These are phyloP conservation scores for Nitzschia sp. DNA, from an alignment of 108 stramenopile genomes.

Conservation along the genomic window DNA sequence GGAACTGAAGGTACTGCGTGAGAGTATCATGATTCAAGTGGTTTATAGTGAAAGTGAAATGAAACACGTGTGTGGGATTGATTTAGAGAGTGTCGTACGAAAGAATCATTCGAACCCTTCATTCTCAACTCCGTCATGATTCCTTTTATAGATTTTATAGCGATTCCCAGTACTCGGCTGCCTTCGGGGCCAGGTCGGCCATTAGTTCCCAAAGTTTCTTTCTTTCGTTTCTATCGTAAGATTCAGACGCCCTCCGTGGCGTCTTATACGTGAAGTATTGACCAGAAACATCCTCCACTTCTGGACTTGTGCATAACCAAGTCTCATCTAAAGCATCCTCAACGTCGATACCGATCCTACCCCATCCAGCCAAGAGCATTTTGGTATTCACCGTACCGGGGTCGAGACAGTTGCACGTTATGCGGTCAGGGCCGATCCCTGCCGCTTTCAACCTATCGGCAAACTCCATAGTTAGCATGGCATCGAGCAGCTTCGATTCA, in stretches of 20 bases:
- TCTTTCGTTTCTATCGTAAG: constrained; percentile 30
- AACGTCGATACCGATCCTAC: constrained; percentile 74
- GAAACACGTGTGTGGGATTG: too few species aligned
- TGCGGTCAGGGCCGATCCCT: constrained; percentile 17
- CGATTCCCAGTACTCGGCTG: constrained; percentile 33
- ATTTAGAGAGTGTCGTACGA: too few species aligned
- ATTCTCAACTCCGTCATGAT: too few species aligned
- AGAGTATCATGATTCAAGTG: too few species aligned
- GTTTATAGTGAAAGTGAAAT: too few species aligned
- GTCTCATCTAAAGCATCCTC: constrained; percentile 34
- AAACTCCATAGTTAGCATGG: constrained; percentile 68
- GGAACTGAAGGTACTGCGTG: constrained; percentile 1
- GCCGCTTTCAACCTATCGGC: constrained; percentile 40
- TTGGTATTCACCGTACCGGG: constrained; percentile 95
- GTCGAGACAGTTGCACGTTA: constrained; percentile 67
- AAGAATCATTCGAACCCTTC: too few species aligned
- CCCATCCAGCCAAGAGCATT: constrained; percentile 93
- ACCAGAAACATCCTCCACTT: constrained; percentile 29
- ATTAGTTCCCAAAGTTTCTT: constrained; percentile 34
- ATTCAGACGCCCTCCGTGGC: constrained; percentile 16
- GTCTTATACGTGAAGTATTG: constrained; percentile 29
- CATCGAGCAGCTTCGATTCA: constrained; percentile 75
- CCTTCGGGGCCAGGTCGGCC: constrained; percentile 29
- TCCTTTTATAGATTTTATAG: too few species aligned
- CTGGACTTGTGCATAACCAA: constrained; percentile 27